These are phyloP conservation scores for Solanum piurae DNA, from an alignment of 257 asterid species.

Conservation along the genomic window DNA sequence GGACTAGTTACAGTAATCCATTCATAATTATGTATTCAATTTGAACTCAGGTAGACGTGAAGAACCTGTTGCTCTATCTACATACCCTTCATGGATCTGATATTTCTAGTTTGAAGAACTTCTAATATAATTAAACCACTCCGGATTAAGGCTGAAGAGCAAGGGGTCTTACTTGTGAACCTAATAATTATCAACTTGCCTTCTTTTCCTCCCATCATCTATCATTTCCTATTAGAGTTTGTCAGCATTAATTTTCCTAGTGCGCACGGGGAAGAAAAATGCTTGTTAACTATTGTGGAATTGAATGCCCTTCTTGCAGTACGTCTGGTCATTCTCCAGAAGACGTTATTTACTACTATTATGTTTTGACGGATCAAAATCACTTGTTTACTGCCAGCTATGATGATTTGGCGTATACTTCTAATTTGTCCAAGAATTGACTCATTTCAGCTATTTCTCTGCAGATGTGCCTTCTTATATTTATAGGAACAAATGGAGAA, in stretches of 20 bases:
- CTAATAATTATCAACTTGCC: background rate
- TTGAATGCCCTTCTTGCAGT: background rate
- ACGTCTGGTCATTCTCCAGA: background rate
- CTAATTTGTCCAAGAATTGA: background rate
- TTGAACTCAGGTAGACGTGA: background rate
- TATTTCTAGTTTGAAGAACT: background rate
- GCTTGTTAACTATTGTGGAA: background rate
- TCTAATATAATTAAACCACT: background rate
- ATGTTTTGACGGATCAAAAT: background rate
- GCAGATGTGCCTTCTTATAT: slow-evolving; percentile 49
- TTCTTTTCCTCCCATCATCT: background rate
- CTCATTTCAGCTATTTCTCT: background rate
- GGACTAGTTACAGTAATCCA: background rate
- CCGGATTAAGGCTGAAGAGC: background rate
- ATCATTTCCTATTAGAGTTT: background rate
- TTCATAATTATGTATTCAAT: background rate
- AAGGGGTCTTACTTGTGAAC: background rate
- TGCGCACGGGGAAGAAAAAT: background rate
- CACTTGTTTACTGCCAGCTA: background rate
- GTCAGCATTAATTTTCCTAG: background rate
- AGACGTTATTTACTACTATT: background rate
- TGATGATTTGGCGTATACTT: background rate
- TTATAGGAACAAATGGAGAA: slow-evolving; percentile 49
- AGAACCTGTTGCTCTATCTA: background rate
- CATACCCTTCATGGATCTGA: background rate